phyloP scores from a whole-genome alignment of 1,284 basidiomycete species.

The Cerioporus squamosus region DNA sequence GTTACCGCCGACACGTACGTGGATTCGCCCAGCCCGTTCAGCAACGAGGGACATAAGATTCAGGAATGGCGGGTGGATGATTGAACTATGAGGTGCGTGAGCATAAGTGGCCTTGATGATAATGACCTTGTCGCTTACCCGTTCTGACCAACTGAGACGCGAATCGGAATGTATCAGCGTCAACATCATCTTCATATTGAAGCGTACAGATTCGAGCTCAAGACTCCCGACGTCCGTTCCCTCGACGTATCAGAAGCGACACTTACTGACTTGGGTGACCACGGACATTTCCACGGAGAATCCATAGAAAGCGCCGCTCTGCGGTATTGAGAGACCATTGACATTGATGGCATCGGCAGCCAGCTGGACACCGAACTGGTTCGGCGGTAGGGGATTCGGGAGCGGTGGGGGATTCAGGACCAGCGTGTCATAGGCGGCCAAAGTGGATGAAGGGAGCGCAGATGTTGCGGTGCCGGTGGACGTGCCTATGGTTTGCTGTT shows the following conservation, averaged over 20 bases:
- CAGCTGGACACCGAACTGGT: conserved; percentile 37
- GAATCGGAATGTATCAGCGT: conserved; percentile 40
- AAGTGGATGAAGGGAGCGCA: conserved; percentile 40
- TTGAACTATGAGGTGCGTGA: conserved; percentile 41
- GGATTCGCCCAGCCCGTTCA: conserved; percentile 59
- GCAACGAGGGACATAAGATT: conserved; percentile 74
- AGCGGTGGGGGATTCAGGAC: conserved; percentile 24
- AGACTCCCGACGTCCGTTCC: no score
- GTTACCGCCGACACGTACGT: conserved; percentile 76
- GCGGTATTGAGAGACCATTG: conserved; percentile 53
- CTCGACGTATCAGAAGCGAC: neutral
- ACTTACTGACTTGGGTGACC: conserved; percentile 64
- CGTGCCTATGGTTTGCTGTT: conserved; percentile 18
- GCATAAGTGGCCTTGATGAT: neutral
- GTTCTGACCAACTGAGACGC: conserved; percentile 55
- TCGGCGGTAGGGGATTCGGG: conserved; percentile 16
- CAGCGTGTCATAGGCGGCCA: conserved; percentile 21
- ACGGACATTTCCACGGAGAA: conserved; percentile 79
- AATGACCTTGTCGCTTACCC: conserved; percentile 37
- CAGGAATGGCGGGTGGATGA: conserved; percentile 66
- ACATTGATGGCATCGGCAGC: conserved; percentile 27
- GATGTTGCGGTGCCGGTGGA: conserved; percentile 18
- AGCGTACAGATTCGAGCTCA: neutral
- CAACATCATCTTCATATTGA: no score
- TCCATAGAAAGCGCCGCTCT: conserved; percentile 66